Base-by-base conservation (phyloP, 225 moss, liverwort and hornwort species). In the Anthoceros angustus region DNA sequence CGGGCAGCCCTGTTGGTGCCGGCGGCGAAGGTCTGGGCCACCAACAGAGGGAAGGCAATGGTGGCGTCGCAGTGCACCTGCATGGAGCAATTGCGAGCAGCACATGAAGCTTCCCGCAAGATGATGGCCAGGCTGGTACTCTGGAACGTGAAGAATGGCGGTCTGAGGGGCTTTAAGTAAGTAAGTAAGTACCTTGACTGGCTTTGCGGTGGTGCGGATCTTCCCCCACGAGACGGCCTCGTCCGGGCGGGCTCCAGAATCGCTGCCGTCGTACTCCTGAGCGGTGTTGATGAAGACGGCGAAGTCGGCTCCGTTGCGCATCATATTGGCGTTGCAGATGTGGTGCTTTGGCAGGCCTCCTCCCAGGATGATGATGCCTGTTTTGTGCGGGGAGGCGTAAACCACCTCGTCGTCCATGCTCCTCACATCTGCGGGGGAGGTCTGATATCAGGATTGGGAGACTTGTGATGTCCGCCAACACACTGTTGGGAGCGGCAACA, bases 171-270 rank as follows among this genome's bases (percentile, higher is more conserved):
- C 21, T 25, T 42, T 3, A 66, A 23, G 20, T 3, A 3, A 62
- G 7, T 14, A 10, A 40, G 16, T 32, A 2, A 68, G 70, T 43
- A 98, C 98, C 92, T 98, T 98, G 38, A 98, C 92, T 69, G 86
- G 73, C 21, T 74, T 84, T 23, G 91, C 88, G 50, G 24, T 75
- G 72, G 77, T 74, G 42, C 89, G 78, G 15, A 98, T 92, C 80
- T 98, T 98, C 18, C 98, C 98, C 98, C 98, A 98, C 7, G 98
- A 98, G 5, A 92, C 79, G 48, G 98, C 98, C 81, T 98, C 98
- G 72, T 98, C 98, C 23, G 98, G 98, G 39, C 92, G 78, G 71
- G 98, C 98, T 40, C 98, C 92, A 7, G 98, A 98, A 66, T 98
- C 98, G 70, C 98, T 98, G 25, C 98, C 98, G 72, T 98, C 98